Evolutionary conservation across 257 asterid species (phyloP), one percentile per base, ranked within the genome.

Genomic region (Nyctanthes arbortristis): DNA sequence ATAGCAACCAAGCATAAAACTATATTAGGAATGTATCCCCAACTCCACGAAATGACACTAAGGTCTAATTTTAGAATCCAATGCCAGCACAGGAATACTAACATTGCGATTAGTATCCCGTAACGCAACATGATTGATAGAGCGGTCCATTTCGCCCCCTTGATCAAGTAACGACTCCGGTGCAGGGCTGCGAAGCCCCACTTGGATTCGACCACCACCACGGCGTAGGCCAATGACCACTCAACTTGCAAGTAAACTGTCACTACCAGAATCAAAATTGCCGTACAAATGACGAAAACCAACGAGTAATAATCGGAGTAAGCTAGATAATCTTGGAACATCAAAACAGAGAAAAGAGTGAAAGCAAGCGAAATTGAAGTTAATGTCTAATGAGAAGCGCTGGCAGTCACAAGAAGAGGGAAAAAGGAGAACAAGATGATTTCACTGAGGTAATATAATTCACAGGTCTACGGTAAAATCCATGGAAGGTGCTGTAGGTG

Each of bases 201-300:
- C 67, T 73, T 76, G 2, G 90, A 85, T 30, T 92, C 98, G 56
- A 70, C 78, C 7, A 92, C 91, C 32, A 77, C 96, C 7, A 90
- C 52, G 57, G 72, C 87, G 31, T 22, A 32, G 40, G 75, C 80
- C 62, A 89, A 52, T 3, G 63, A 32, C 93, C 93, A 85, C 75
- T 75, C 74, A 7, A 85, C 77, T 12, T 70, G 84, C 13, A 85
- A 11, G 80, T 73, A 79, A 22, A 84, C 1, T 67, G 81, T 0
- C 20, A 37, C 6, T 52, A 35, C 72, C 5, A 77, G 16, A 31
- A 74, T 25, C 55, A 76, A 20, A 5, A 55, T 57, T 7, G 61
- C 25, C 3, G 29, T 7, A 1, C 67, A 4, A 63, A 76, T 5
- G 7, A 32, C 30, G 4, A 75, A 64, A 8, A 65, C 75, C 56